Evolutionary conservation across 2,329 filamentous ascomycete genomes (phyloP), one percentile per base, ranked within the genome.

Genomic region (Monosporascus sp.): DNA sequence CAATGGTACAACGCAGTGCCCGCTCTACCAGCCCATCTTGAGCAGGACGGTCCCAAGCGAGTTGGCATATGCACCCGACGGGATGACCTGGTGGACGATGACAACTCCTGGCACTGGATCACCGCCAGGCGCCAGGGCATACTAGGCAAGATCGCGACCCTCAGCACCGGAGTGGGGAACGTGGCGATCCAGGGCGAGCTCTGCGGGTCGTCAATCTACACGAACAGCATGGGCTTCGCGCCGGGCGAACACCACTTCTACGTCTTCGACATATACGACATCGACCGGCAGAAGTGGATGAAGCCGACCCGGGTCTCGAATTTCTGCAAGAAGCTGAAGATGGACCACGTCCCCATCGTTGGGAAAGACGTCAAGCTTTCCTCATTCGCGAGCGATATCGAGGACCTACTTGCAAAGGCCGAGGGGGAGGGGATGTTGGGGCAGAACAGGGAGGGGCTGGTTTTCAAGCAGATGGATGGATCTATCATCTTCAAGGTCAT

Each of bases 141-240:
- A n/a, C 53, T 62, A 7, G 44, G 52, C 3, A 61, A 61, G 50
- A 51, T 69, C 7, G 37, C 26, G 4, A 16, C 5, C 19, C n/a
- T 43, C 40, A 20, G 7, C 9, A 2, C 9, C 17, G 40, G 54
- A 9, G 43, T 64, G 3, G 52, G 54, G 20, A 70, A 66, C 36
- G 46, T 67, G 11, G 65, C 63, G 16, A 44, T 69, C 19, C 61
- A 66, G 22, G 67, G 67, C 26, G 67, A 71, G 48, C 54, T 70
- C 0, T 61, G 61, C 36, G 67, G 67, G 9, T 55, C 58, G 1
- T 52, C 54, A 3, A 61, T 69, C 49, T 41, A 58, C 46, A 38
- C 51, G 8, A 69, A 69, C 52, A 67, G 57, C 44, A 61, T 68
- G 55, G 59, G 58, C 0, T 67, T 65, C 27, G 50, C 55, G 2